Base-by-base conservation (phyloP, 2,329 filamentous ascomycete genomes). In the Clarireedia sp. region DNA sequence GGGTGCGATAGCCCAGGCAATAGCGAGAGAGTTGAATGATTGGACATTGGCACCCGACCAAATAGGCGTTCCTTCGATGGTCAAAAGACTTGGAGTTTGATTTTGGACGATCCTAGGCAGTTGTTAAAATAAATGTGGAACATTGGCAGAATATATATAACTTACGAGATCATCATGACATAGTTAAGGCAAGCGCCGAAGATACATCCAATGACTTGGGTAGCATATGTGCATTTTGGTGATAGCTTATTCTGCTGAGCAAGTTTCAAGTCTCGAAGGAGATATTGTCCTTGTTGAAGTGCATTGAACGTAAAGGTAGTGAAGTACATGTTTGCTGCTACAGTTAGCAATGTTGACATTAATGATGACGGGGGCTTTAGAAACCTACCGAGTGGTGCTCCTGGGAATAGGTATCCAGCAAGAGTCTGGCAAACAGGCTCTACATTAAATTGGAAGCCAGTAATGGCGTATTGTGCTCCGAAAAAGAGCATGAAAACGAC, bases 1-100 rank as follows among this genome's bases (percentile, higher is more conserved):
- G 3, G 75, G 73, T 0, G 86, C 86, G 56, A 90, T 86, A 55
- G 86, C 85, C 86, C 86, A 87, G 62, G 87, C 79, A 48, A 88
- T 75, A 4, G 83, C 87, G 2, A 82, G 81, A 0, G 82, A 87
- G 72, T 85, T 89, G 70, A 78, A 79, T 0, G 78, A 74, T 17
- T 74, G 71, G 5, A 75, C 75, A 44, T 73, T 73, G 3, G 76
- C 75, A 10, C 87, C 90, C 29, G 90, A 77, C 8, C 78, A 75
- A 1, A 80, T 73, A 57, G 90, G 89, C 55, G 75, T 78, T 54
- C 67, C 69, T 36, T 85, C 74, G 0, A 82, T 78, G 45, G 80
- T 72, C 61, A 85, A 84, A 59, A 86, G 75, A 3, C 85, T 81
- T 6, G 75, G 66, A 54, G 86, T 77, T 65, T 87, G 83, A 51